Evolutionary conservation across 1,139 yeast genomes (phyloP), one percentile per base, ranked within the genome.

Genomic region (Taphrina flavorubra): DNA sequence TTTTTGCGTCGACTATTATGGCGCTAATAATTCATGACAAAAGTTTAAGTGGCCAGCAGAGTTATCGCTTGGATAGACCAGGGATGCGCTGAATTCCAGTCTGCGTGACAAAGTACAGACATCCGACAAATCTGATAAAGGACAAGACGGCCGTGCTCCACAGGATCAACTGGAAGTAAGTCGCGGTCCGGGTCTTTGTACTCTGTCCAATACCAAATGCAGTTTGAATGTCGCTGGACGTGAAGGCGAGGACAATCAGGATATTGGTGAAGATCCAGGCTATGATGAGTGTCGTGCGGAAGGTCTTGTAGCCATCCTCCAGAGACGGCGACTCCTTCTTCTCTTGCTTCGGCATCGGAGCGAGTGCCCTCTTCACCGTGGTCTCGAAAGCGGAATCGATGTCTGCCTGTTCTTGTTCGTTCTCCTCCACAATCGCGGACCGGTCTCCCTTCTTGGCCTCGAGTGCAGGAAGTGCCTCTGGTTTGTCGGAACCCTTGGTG

Each of bases 61-160:
- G 4, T 42, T 25, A 63, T n/a, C 51, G 49, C 61, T 55, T 53
- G 16, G 67, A 44, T 13, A 63, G 18, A 13, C 67, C 67, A 14
- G 67, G 67, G 7, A 63, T 53, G 11, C 55, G 25, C 5, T 56
- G 31, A 20, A 65, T 47, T 11, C 68, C 68, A 16, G 68, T 65
- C 58, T 76, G 75, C 1, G 84, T 72, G 79, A 89, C 82, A 76
- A 89, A 90, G 51, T 83, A 75, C 8, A 82, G 74, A 73, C 92
- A 87, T 1, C 96, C 96, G 57, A 86, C 73, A 72, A 90, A 84
- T 71, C 96, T 80, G 77, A 90, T 85, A 6, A 87, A 80, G 1
- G 96, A 95, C 84, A 89, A 83, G 65, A 88, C 83, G 0, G 96
- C 96, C 60, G 89, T 95, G 69, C 88, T 80, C 94, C 96, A 89